phyloP scores from a whole-genome alignment of 805 yeast species.

The Yamadazyma ubonensis region DNA sequence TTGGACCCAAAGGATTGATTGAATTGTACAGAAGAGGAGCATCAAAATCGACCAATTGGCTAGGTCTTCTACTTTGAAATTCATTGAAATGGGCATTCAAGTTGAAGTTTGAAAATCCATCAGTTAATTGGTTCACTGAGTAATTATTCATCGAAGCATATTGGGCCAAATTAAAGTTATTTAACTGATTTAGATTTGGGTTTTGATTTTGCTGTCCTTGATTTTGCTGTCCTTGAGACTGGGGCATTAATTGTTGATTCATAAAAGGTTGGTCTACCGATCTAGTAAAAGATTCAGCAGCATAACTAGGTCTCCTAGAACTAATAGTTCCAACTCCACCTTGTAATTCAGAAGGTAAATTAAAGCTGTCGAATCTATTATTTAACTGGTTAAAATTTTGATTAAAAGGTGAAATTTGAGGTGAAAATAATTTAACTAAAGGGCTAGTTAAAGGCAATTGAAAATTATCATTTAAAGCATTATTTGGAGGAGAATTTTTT shows the following conservation, averaged over 20 bases:
- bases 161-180: constrained; percentile 13
- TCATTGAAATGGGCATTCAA: constrained; percentile 35
- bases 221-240: constrained; percentile 5
- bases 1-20: constrained; percentile 1
- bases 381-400: constrained; percentile 4
- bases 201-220: constrained; percentile 2
- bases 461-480: constrained; percentile 1
- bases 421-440: constrained; percentile 14
- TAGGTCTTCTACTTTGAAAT: constrained; percentile 43
- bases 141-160: constrained; percentile 18
- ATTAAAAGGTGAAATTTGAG: constrained; percentile 9
- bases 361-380: constrained; percentile 32
- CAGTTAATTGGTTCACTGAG: constrained; percentile 26
- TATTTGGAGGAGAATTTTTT: constrained; percentile 4
- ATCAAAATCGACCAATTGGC: constrained; percentile 36
- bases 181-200: constrained; percentile 1
- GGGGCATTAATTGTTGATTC: constrained; percentile 4
- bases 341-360: constrained; percentile 57
- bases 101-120: constrained; percentile 29
- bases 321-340: constrained; percentile 63
- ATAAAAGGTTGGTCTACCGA: constrained; percentile 13
- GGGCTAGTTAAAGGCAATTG: constrained; percentile 14
- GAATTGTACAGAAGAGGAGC: not conserved
- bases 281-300: constrained; percentile 62
- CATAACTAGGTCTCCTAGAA: constrained; percentile 71